Evolutionary conservation across 2,329 filamentous ascomycete species (phyloP).

Genomic region (Neofusicoccum ribis): DNA sequence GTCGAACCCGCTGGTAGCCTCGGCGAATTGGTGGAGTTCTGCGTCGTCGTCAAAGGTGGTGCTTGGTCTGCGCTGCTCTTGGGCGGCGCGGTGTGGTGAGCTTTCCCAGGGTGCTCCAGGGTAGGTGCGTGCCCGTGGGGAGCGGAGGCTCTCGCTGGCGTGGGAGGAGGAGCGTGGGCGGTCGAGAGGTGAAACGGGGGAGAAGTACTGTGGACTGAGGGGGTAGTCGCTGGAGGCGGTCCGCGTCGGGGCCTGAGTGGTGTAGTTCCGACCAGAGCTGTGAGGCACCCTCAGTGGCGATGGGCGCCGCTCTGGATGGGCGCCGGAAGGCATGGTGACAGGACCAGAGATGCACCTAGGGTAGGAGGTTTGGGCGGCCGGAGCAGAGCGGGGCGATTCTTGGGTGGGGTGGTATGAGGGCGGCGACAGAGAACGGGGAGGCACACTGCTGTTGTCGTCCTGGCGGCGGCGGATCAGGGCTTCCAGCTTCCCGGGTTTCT

Average conservation of each 20-base stretch:
- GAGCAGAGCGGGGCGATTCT: neutral
- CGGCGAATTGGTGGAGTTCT: conserved; percentile 41
- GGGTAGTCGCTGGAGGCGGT: conserved; percentile 3
- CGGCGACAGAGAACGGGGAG: neutral
- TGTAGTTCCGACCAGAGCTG: conserved; percentile 1
- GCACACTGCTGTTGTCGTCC: neutral
- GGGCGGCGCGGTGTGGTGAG: neutral
- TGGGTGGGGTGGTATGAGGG: neutral
- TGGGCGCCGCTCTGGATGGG: neutral
- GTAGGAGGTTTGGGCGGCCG: conserved; percentile 3
- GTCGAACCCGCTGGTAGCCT: conserved; percentile 39
- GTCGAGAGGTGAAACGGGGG: neutral
- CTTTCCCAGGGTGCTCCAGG: conserved; percentile 11
- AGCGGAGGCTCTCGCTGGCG: neutral
- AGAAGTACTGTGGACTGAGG: conserved; percentile 9
- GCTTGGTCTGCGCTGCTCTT: conserved; percentile 15
- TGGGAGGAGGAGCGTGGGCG: conserved; percentile 10
- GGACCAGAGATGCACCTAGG: neutral
- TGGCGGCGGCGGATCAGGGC: neutral
- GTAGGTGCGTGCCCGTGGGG: conserved; percentile 7
- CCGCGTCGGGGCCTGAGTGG: neutral
- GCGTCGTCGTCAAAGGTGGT: conserved; percentile 37
- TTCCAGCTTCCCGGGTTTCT: neutral
- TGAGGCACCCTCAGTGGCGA: conserved; percentile 5
- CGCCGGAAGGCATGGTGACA: neutral